Base-by-base conservation (phyloP, 495 filamentous ascomycete species). In the Staphylotrichum tortipilum region DNA sequence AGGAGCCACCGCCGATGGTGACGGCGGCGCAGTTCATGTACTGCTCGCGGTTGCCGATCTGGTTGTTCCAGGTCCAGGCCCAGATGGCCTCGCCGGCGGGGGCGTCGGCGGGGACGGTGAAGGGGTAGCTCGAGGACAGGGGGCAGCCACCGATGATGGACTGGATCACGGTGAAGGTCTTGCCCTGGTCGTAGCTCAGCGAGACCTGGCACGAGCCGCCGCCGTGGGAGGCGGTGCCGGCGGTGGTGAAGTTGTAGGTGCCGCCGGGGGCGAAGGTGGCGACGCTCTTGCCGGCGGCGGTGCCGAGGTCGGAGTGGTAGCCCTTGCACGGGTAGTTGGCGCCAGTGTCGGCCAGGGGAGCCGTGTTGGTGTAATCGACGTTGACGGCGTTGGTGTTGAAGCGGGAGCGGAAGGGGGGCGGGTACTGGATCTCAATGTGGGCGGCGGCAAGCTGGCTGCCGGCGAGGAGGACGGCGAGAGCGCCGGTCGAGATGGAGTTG, bases 21-120 rank as follows among this genome's bases (percentile, higher is more conserved):
- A 85, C 73, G 18, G 68, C 53, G 22, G 80, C 81, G 55, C 82
- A 85, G 56, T 81, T 79, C 80, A 80, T 80, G 68, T 85, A 85
- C 59, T 77, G 76, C 60, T 86, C 82, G 26, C 82, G 72, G 64
- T 85, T 86, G 9, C 82, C 84, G 38, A 80, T 64, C 41, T 72
- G 58, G 69, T 86, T 85, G 66, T 78, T 75, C 74, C 72, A 78
- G 30, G 74, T 78, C 84, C 83, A 87, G 18, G 78, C 76, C 52
- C 86, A 79, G 31, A 87, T 62, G 47, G 78, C 81, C 10, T 75
- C 58, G 12, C 81, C 83, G 33, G 68, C 61, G n/a, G 72, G 72
- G 8, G 78, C 77, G 40, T 80, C 79, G 1, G 62, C 53, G 5
- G 86, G 86, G 29, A 92, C 70, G 28, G 68, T 77, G 65, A 88